Evolutionary conservation across 768 basidiomycete species (phyloP), one percentile per base, ranked within the genome.

Genomic region (Cubamyces lactineus): DNA sequence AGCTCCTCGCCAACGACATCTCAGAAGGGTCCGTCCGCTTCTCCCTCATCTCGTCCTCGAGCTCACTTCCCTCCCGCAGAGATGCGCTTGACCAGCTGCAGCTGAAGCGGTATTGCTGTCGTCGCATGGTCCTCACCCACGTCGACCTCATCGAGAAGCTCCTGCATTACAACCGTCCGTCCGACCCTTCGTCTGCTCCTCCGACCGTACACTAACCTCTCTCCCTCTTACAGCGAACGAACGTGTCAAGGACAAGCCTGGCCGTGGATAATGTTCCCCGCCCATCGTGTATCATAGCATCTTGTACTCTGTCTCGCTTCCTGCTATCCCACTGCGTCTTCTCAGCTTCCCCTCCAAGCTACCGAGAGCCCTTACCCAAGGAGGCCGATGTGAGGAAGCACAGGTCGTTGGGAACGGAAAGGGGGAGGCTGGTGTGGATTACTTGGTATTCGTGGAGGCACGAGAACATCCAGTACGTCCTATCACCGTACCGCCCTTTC

Each of bases 101-200:
- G 66, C 77, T 98, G 47, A 96, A 93, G 75, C 79, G 96, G 57
- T 98, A 98, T 71, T 98, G 96, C 76, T 98, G 96, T 76, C 83
- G 96, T 48, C 85, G 96, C 49, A 98, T 98, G 96, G 92, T 98
- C 5, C 79, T 98, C 56, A 98, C 96, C 0, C 96, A 98, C 73
- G 96, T 98, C 58, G 96, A 98, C 76, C 82, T 98, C 65, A 98
- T 98, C 67, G 96, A 98, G 77, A 98, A 98, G 76, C 82, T 98
- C 17, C 79, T 98, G 23, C 94, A 96, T 70, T 98, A 96, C 74
- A 96, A 96, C 75, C 94, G 95, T 97, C 53, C 68, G 90, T 80
- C 45, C 21, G 28, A 9, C 19, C 23, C 28, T 47, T 39, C 17
- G 11, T 49, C 17, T 11, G 16, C 24, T 57, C 43, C 12, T n/a